These are phyloP conservation scores for Sporobolomyces phaffii DNA, from an alignment of 768 basidiomycete genomes.

Conservation along the genomic window DNA sequence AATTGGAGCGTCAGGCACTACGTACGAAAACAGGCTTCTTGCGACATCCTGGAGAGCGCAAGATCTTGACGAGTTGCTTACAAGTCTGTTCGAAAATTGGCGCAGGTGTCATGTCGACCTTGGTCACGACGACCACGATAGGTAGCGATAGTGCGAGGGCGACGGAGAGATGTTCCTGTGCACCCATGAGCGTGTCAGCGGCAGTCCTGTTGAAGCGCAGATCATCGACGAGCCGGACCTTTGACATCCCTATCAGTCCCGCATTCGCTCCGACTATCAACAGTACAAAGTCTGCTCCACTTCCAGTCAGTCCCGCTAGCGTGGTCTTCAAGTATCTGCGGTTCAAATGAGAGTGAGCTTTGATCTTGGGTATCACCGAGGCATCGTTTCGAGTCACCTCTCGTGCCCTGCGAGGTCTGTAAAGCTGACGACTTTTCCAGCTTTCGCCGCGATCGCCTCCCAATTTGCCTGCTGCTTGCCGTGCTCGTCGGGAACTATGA, in stretches of 20 bases:
- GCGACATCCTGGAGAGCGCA: conserved; percentile 81
- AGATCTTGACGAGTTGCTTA: conserved; percentile 84
- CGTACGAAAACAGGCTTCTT: conserved; percentile 48
- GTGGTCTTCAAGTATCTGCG: conserved; percentile 60
- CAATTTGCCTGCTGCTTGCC: conserved; percentile 76
- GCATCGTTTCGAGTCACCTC: conserved; percentile 52
- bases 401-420: conserved; percentile 96
- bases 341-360: not conserved
- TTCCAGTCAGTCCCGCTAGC: conserved; percentile 87
- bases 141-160: conserved; percentile 88
- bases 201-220: too few species aligned
- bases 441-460: conserved; percentile 85
- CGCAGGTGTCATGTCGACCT: conserved; percentile 96
- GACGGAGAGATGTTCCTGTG: conserved; percentile 94
- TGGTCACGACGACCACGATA: conserved; percentile 87
- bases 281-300: conserved; percentile 74
- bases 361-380: not conserved
- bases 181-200: too few species aligned
- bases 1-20: not conserved
- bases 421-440: conserved; percentile 89
- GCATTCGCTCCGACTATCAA: conserved; percentile 95
- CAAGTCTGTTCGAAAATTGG: conserved; percentile 85
- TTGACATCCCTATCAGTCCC: conserved; percentile 50
- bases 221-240: too few species aligned
- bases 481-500: conserved; percentile 38